A percentile compares a stretch with the other conserved stretches of the same genome.
Conservation (phyloP, 2,329 filamentous ascomycete genomes). For the Emericellopsis atlantica region DNA sequence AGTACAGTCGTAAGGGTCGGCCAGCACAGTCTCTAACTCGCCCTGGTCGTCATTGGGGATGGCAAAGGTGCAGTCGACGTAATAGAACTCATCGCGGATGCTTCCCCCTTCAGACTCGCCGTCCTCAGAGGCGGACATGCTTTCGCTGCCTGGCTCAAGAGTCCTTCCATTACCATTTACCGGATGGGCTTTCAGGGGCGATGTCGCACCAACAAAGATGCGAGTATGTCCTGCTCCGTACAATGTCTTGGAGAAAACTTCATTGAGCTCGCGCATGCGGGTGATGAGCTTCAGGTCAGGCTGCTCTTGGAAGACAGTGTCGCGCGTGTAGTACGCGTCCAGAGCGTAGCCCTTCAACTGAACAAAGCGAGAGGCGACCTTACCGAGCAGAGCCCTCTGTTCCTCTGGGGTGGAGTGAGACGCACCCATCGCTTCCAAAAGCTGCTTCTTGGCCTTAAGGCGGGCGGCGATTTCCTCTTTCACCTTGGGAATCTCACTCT, state of each 20-base stretch:
- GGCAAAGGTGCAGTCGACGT: too few relatives aligned
- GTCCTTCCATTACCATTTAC: too few relatives aligned
- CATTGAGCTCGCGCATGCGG: constrained; percentile 20
- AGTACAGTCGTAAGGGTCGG: neutral
- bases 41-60: constrained; percentile 3
- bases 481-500: constrained; percentile 22
- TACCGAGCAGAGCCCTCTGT: constrained; percentile 21
- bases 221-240: constrained; percentile 9
- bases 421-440: constrained; percentile 16
- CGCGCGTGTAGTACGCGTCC: constrained; percentile 4
- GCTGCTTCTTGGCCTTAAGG: constrained; percentile 4
- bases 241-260: constrained; percentile 18
- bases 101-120: too few relatives aligned
- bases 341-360: constrained; percentile 21
- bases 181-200: too few relatives aligned
- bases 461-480: constrained; percentile 12
- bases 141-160: too few relatives aligned
- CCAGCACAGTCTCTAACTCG: neutral
- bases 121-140: too few relatives aligned
- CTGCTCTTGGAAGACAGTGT: constrained; percentile 12
- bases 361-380: constrained; percentile 10
- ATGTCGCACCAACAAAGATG: constrained; percentile 2
- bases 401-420: constrained; percentile 11
- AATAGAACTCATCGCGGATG: too few relatives aligned
- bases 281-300: constrained; percentile 22